phyloP scores from a whole-genome alignment of 495 filamentous ascomycete genomes.

The Astrocystis sublimbata region DNA sequence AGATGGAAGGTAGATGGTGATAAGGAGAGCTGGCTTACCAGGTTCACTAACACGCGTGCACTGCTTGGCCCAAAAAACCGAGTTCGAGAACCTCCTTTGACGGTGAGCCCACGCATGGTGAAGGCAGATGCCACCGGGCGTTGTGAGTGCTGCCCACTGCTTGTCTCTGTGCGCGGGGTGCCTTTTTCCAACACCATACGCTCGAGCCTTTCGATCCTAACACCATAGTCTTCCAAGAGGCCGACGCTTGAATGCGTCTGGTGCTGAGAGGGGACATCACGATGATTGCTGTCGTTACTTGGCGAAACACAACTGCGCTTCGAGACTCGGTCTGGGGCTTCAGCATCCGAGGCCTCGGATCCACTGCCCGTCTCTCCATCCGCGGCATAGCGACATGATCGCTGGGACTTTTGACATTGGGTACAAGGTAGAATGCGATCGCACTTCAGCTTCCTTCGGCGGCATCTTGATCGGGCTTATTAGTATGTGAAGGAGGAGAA shows the following conservation, averaged over 20 bases:
- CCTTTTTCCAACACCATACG: conserved; percentile 29
- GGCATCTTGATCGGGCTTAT: conserved; percentile 35
- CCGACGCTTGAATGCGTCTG: conserved; percentile 13
- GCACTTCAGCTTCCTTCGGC: conserved; percentile 61
- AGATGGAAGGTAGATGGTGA: neutral
- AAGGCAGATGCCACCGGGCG: conserved; percentile 28
- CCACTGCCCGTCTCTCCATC: conserved; percentile 33
- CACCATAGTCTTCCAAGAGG: conserved; percentile 34
- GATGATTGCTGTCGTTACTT: conserved; percentile 20
- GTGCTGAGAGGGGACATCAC: conserved; percentile 9
- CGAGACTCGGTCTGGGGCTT: conserved; percentile 29
- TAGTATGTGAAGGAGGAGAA: neutral
- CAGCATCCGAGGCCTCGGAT: conserved; percentile 40
- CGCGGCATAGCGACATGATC: conserved; percentile 38
- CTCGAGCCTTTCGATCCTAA: conserved; percentile 38
- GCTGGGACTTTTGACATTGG: conserved; percentile 55
- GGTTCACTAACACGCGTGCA: conserved; percentile 35
- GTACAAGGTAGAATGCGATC: conserved; percentile 58
- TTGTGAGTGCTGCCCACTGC: conserved; percentile 14
- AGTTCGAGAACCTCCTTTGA: conserved; percentile 36
- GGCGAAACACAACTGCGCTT: conserved; percentile 32
- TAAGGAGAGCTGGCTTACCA: conserved; percentile 39
- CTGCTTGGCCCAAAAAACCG: conserved; percentile 37
- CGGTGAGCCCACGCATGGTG: conserved; percentile 36
- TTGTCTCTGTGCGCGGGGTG: conserved; percentile 24